Conservation (phyloP, 768 basidiomycete species). For the Boletus rex-veris region DNA sequence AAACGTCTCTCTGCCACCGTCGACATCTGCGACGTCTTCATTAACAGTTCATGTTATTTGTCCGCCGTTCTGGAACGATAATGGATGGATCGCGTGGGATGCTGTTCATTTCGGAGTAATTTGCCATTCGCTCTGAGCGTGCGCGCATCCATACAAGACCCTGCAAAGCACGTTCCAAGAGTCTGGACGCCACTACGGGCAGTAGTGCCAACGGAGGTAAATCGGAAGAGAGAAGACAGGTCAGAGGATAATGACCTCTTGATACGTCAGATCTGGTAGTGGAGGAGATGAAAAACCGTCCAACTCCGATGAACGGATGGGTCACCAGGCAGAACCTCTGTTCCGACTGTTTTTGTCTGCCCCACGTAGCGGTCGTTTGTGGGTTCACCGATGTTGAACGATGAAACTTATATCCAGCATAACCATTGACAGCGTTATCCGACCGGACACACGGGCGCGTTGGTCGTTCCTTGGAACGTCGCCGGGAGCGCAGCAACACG, state of each 20-base stretch:
- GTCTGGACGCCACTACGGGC: constrained; percentile 5
- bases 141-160: not conserved
- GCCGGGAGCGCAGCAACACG: not conserved
- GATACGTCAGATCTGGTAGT: constrained; percentile 8
- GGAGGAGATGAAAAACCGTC: constrained; percentile 4
- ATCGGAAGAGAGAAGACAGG: not conserved
- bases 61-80: constrained; percentile 4
- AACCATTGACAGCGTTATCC: not conserved
- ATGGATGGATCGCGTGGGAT: constrained; percentile 16
- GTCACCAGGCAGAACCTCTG: not conserved
- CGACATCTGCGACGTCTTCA: constrained; percentile 3
- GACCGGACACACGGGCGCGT: not conserved
- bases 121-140: not conserved
- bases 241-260: not conserved
- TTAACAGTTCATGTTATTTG: constrained; percentile 4
- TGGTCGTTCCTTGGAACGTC: not conserved
- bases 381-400: not conserved
- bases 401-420: not conserved
- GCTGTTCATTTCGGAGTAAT: constrained; percentile 18
- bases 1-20: not conserved
- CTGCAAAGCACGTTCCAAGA: not conserved
- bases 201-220: not conserved
- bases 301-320: constrained; percentile 8
- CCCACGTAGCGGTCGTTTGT: not conserved
- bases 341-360: not conserved